Base-by-base conservation (phyloP, 305 asterid genomes). In the Ilex paraguariensis region DNA sequence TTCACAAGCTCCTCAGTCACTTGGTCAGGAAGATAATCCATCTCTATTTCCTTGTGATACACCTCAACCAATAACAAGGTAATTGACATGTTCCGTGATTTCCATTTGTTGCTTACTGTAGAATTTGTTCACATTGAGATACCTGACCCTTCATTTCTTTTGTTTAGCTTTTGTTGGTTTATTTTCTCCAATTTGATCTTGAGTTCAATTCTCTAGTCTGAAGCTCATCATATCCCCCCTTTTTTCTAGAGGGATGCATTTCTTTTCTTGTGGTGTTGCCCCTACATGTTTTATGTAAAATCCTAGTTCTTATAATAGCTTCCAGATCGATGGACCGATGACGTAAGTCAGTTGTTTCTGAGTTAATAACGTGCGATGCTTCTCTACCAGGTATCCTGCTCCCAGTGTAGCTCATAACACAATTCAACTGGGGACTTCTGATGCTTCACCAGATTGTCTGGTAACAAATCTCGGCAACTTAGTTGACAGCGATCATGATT, bases 401-500 rank as follows among this genome's bases (percentile, higher is more conserved):
- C 15, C 61, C 30, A 58, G 28, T 40, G 10, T 28, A 30, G 48
- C 31, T 44, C 57, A 53, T 15, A 39, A 56, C 46, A 7, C 64
- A 36, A 66, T 15, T 62, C 62, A 45, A 53, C 53, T 4, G 28
- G 66, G 60, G 62, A 59, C 59, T 57, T 62, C 63, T 59, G 70
- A 65, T 58, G 32, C 56, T 52, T 49, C 30, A 59, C 55, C 56
- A 2, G 75, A 69, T 42, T 59, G 56, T 31, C 59, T 48, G 0
- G 70, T 55, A 58, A 55, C 61, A 30, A 66, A 66, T 44, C 33
- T 16, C 31, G 31, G 31, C 75, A 86, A 74, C 72, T 73, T 83
- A 60, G 61, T 81, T 49, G 94, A 86, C 77, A 91, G 94, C 57
- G 94, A 86, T 70, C 87, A 71, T 58, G 90, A 86, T 61, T 84